Conservation (phyloP, 192 early-diverging fungal species). For the Backusella westeae region DNA sequence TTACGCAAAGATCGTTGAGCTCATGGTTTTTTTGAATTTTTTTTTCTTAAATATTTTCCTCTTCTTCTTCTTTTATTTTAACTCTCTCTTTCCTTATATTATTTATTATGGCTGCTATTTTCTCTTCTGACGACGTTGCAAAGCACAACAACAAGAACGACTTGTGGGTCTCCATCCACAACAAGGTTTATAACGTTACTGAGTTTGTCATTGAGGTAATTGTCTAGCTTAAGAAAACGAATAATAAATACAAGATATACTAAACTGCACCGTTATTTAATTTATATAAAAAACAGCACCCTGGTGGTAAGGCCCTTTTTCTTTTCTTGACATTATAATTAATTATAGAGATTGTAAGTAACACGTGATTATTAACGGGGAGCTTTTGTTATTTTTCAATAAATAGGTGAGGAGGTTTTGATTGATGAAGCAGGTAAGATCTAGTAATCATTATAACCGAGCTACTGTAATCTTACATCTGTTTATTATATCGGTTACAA, state of each 20-base stretch:
- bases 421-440: conserved; percentile 79
- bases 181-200: conserved; percentile 78
- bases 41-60: not conserved
- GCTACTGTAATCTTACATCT: not conserved
- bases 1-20: not conserved
- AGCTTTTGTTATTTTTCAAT: not conserved
- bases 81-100: not conserved
- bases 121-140: conserved; percentile 64
- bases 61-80: not conserved
- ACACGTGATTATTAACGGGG: not conserved
- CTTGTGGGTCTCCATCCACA: conserved; percentile 76
- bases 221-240: not conserved
- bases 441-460: not conserved
- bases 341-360: not conserved
- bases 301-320: conserved; percentile 50
- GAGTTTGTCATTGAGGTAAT: conserved; percentile 72
- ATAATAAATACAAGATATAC: not conserved
- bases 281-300: conserved; percentile 60
- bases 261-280: not conserved
- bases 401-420: conserved; percentile 89
- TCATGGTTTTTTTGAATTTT: not conserved
- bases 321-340: not conserved
- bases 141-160: conserved; percentile 67
- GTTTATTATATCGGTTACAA: not conserved
- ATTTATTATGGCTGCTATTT: conserved; percentile 11